Base-by-base conservation (phyloP, 352 stramenopile species). In the Pythium aphanidermatum region DNA sequence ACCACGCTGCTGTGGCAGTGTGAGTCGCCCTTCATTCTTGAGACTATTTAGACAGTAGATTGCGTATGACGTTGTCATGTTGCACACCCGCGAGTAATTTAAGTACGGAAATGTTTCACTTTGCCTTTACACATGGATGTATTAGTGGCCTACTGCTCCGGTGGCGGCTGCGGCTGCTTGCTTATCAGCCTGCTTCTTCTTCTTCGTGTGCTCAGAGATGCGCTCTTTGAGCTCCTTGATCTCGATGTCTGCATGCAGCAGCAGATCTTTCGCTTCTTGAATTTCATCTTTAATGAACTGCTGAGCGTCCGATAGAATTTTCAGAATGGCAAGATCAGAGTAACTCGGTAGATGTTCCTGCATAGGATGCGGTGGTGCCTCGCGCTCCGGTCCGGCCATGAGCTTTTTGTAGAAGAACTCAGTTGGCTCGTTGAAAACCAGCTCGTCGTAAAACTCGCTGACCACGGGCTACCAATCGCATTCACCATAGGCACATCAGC, bases 351-450 rank as follows among this genome's bases (percentile, higher is more conserved):
- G 84, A 44, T 92, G 68, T 40, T 96, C 83, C 35, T 92, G 72
- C 47, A 96, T 74, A 5, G 70, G 50, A 20, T 91, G 62, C 21
- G 74, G 65, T 6, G 76, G 71, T 3, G 81, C 70, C 48, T 85
- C 55, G 7, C 77, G 68, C 47, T 93, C 81, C 8, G 74, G 74
- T 25, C 74, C 55, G 45, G 63, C 68, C 62, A 95, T 82, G 23
- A 98, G 62, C 49, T 95, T 83, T 58, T 95, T 86, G 77, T 97
- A 97, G 62, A 98, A 98, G 38, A 86, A 88, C 64, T 97, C 89
- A 26, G 79, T 95, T 33, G 95, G 95, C 74, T 99, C 89, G 20
- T 96, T 97, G 68, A 98, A 98, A n/a, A 99, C 92, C 4, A 98
- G 83, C 65, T 99, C 95, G 59, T 99, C 95, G 73, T 98, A 99